Conservation (phyloP, 2,329 filamentous ascomycete species). For the Pseudocercospora macadamiae region DNA sequence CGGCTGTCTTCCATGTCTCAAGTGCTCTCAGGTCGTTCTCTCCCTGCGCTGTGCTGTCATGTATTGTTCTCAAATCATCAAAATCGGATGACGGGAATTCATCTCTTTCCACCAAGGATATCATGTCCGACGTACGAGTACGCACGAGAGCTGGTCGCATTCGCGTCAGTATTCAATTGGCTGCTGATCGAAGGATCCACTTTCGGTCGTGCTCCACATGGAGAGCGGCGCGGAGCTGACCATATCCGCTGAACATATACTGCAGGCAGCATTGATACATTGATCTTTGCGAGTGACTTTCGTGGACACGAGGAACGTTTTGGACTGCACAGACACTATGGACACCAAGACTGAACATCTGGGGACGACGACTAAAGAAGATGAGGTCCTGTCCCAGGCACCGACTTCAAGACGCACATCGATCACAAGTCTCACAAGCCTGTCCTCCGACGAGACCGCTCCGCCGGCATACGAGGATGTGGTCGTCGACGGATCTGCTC, state of each 20-base stretch:
- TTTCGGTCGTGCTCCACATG: neutral
- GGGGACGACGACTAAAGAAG: neutral
- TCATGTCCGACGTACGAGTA: too few species aligned
- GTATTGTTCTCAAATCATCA: too few species aligned
- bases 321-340: conserved; percentile 8
- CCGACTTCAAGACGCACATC: conserved; percentile 7
- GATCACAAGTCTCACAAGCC: conserved; percentile 17
- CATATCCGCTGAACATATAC: neutral
- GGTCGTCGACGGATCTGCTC: conserved; percentile 6
- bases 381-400: conserved; percentile 14
- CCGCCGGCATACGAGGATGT: conserved; percentile 23
- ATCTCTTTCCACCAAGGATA: too few species aligned
- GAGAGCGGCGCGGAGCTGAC: neutral
- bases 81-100: too few species aligned
- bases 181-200: neutral
- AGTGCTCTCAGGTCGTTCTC: neutral
- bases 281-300: too few species aligned
- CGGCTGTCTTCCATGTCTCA: neutral
- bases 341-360: neutral
- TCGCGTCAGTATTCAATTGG: neutral
- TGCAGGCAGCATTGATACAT: neutral
- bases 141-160: neutral
- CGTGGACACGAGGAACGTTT: too few species aligned
- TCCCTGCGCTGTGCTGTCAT: neutral
- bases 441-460: conserved; percentile 6